phyloP scores from a whole-genome alignment of 2,329 filamentous ascomycete species.

The Coniochaeta sp. region DNA sequence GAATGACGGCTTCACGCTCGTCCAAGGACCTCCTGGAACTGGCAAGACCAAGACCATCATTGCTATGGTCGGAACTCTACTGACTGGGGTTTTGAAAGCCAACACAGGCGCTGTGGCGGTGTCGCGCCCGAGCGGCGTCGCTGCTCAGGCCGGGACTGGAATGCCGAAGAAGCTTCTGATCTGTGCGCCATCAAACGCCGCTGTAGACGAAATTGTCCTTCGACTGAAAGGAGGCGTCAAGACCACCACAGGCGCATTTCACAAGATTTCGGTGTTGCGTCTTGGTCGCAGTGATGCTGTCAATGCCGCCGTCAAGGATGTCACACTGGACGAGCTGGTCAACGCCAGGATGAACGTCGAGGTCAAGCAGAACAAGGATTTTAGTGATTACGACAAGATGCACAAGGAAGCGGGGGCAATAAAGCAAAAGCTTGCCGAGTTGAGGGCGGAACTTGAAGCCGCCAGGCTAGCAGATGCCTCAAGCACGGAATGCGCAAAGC shows the following conservation, averaged over 20 bases:
- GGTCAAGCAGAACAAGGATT: conserved; percentile 49
- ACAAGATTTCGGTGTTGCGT: conserved; percentile 80
- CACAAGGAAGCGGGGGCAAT: conserved; percentile 61
- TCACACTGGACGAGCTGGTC: conserved; percentile 89
- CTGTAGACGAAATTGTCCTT: conserved; percentile 91
- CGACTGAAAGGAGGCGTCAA: conserved; percentile 84
- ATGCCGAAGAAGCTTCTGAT: conserved; percentile 79
- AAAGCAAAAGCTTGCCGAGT: conserved; percentile 64
- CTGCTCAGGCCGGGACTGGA: conserved; percentile 13
- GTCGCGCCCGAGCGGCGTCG: conserved; percentile 22
- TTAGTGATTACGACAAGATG: conserved; percentile 49
- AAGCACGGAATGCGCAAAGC: conserved; percentile 35
- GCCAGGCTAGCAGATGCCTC: conserved; percentile 31
- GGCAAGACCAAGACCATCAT: conserved; percentile 98
- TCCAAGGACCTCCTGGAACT: conserved; percentile 92
- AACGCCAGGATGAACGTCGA: conserved; percentile 61
- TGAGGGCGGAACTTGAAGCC: conserved; percentile 66
- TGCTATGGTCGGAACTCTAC: conserved; percentile 84
- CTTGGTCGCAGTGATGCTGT: conserved; percentile 88
- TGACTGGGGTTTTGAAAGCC: conserved; percentile 49
- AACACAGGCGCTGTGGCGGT: conserved; percentile 33
- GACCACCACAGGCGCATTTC: conserved; percentile 62
- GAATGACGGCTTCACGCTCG: conserved; percentile 94
- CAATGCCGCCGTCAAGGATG: conserved; percentile 79
- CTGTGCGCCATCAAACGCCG: conserved; percentile 97